Evolutionary conservation across 306 rosid species (phyloP).

Genomic region (Carpinus fangiana): DNA sequence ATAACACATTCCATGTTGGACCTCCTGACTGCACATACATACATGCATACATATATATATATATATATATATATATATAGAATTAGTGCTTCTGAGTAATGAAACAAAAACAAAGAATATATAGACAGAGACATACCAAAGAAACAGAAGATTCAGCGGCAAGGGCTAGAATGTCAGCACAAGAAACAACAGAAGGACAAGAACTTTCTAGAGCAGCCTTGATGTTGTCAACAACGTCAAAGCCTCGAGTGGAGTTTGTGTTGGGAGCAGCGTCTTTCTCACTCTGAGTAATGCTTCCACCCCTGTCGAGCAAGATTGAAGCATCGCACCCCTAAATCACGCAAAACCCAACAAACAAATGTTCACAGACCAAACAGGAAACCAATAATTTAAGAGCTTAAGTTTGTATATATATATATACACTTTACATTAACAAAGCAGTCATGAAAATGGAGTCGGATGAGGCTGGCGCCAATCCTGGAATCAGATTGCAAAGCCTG

Average conservation of each 20-base stretch:
- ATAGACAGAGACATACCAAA: conserved; percentile 36
- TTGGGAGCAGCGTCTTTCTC: conserved; percentile 71
- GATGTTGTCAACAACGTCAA: conserved; percentile 56
- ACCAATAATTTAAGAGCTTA: neutral
- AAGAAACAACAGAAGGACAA: conserved; percentile 62
- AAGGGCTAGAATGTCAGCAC: conserved; percentile 76
- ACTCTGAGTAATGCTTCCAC: conserved; percentile 55
- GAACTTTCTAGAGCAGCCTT: conserved; percentile 61
- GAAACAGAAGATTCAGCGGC: conserved; percentile 64
- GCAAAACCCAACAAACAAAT: neutral
- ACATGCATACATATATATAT: too few relatives aligned
- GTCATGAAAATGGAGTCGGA: conserved; percentile 68
- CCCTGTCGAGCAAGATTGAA: conserved; percentile 56
- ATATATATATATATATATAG: neutral
- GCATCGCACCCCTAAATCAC: conserved; percentile 67
- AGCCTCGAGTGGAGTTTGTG: conserved; percentile 47
- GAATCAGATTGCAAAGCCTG: conserved; percentile 58
- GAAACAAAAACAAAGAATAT: neutral
- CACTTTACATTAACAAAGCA: conserved; percentile 61
- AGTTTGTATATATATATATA: too few relatives aligned
- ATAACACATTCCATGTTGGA: conserved; percentile 60
- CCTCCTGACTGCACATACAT: conserved; percentile 58
- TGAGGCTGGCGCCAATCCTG: conserved; percentile 60
- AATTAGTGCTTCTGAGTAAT: neutral
- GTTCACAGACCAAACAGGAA: neutral